Base-by-base conservation (phyloP, 2,329 filamentous ascomycete genomes). In the Neonectria ditissima region DNA sequence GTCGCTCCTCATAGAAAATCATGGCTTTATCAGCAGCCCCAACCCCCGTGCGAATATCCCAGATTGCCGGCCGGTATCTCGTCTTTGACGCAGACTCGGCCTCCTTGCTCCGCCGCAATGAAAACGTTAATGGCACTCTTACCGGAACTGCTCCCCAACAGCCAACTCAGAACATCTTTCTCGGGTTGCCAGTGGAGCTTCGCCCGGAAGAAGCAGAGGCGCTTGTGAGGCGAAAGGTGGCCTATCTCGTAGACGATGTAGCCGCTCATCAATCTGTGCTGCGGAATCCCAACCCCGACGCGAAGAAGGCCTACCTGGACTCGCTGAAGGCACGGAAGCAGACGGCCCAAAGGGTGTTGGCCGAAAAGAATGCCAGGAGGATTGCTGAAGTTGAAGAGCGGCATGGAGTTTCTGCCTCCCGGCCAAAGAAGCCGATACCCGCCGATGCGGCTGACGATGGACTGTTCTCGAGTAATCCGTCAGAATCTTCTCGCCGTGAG, bases 151-250 rank as follows among this genome's bases (percentile, higher is more conserved):
- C 97, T 30, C 95, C 96, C 2, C 94, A 98, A 79, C 91, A 93
- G 61, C 94, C 94, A 6, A 95, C 97, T 72, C 96, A 99, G 80
- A 98, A 97, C 80, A 87, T 97, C 62, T 98, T 98, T 76, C 87
- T 95, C 62, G 93, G 94, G 48, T 81, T 98, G 53, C 96, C 96
- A 3, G 81, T 98, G 26, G 92, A 97, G 82, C 84, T 99, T 47
- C 92, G 96, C 82, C 91, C 93, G 2, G 96, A 98, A 80, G 96
- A 99, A 82, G 94, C 91, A 4, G 87, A 89, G 67, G 81, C 96
- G 57, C 85, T 99, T 28, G 89, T 97, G 62, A 90, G 93, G 69
- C 91, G 90, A 70, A 89, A 87, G 63, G 87, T 89, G 71, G 95
- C 89, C 44, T 93, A 91, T 78, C 85, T 97, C 70, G 89, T 95